Base-by-base conservation (phyloP, 1,284 basidiomycete species). In the Quambalaria eucalypti region DNA sequence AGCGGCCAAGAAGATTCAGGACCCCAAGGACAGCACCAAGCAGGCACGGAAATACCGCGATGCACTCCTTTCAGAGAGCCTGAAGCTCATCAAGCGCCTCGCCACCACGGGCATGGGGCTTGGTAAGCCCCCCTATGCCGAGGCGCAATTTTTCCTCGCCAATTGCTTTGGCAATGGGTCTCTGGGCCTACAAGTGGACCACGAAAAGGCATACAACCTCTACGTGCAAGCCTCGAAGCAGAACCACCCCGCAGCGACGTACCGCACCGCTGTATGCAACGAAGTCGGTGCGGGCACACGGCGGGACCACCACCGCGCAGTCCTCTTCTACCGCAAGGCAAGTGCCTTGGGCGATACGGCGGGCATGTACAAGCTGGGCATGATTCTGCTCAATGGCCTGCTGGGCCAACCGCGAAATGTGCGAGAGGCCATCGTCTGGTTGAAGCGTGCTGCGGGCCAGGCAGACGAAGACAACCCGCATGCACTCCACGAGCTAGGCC, bases 391-490 rank as follows among this genome's bases (percentile, higher is more conserved):
- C 16, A 84, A 88, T 47, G 93, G 92, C 2, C 77, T 85, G 26
- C 81, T 97, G 25, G 87, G 85, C 16, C 90, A 95, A 74, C 84
- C 82, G 50, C 84, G 83, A 58, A 97, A 93, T 69, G 84, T 86
- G 0, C 84, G 90, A 48, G 93, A 98, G 75, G 91, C 91, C 5
- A 84, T 95, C 58, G 87, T 86, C 48, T 99, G 95, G 95, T 81
- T 99, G 42, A 87, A 87, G 62, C 83, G 92, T 21, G 93, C 95
- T 1, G 93, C 91, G 1, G 86, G 90, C 62, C 93, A 99, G 78
- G 95, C 95, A 4, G 95, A 98, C 78, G 90, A 91, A 73, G 92
- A 97, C 67, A 97, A 97, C 73, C 95, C 95, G 1, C 95, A 99
- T 71, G 92, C 95, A 1, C 79, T 99, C 39, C 91, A 97, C 76